Conservation (phyloP, 1,284 basidiomycete species). For the Fistulinella staudtii region DNA sequence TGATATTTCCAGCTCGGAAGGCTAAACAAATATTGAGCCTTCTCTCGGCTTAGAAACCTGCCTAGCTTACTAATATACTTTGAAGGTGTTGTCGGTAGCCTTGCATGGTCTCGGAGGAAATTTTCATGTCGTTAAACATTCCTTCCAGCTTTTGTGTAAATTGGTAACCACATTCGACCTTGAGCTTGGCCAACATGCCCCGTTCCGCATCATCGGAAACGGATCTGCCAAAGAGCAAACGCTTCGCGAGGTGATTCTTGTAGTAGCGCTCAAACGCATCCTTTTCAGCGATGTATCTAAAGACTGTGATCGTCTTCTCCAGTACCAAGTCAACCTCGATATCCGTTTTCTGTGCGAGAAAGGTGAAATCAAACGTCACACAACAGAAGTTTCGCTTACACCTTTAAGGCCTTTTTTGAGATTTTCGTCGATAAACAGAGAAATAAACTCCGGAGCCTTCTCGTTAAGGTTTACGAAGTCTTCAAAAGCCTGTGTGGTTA, state of each 20-base stretch:
- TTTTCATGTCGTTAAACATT: constrained; percentile 98
- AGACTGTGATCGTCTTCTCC: constrained; percentile 94
- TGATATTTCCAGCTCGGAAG: constrained; percentile 72
- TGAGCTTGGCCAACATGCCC: constrained; percentile 97
- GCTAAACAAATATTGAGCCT: constrained; percentile 37
- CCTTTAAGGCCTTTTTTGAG: constrained; percentile 94
- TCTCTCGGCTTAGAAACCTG: neutral
- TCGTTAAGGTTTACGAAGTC: constrained; percentile 89
- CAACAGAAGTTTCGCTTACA: constrained; percentile 45
- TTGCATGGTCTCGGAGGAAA: constrained; percentile 81
- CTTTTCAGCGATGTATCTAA: constrained; percentile 93
- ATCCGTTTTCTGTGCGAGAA: constrained; percentile 80
- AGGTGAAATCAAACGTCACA: constrained; percentile 5
- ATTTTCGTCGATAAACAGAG: constrained; percentile 96
- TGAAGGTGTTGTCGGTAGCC: constrained; percentile 65
- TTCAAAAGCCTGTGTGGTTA: constrained; percentile 73
- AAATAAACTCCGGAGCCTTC: constrained; percentile 92
- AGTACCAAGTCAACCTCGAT: constrained; percentile 85
- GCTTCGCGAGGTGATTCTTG: constrained; percentile 93
- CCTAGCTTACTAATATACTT: constrained; percentile 47
- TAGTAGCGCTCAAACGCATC: constrained; percentile 99
- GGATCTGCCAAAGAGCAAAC: constrained; percentile 81
- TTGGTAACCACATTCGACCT: constrained; percentile 94
- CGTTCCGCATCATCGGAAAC: constrained; percentile 97
- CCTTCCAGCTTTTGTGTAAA: constrained; percentile 99